Evolutionary conservation across 805 yeast genomes (phyloP), one percentile per base, ranked within the genome.

Genomic region (Grigorovia yakushimaensis): DNA sequence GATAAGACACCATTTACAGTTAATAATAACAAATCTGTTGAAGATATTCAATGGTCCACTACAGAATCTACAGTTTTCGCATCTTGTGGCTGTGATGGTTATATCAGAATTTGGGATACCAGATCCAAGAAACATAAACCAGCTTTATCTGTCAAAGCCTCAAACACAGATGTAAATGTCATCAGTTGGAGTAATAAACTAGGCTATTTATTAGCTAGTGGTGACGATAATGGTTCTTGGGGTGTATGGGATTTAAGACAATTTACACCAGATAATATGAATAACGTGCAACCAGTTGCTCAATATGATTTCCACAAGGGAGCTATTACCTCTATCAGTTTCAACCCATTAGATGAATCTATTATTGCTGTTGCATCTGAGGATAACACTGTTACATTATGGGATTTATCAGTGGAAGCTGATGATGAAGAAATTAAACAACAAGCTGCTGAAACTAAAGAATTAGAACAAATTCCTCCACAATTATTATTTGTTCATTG

Each of bases 361-460:
- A 88, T 89, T 52, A 77, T 93, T 47, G 98, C 98, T 1, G 97
- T 91, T 17, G 88, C 94, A 3, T 86, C 95, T 1, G 98, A 89
- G 64, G 98, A 93, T 67, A 88, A 88, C 65, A 93, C 98, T 5
- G 97, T 93, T 8, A 88, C 97, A 1, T 71, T 93, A 54, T 93
- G 98, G 98, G 98, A 93, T 71, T 74, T 93, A 64, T 91, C 97
- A 11, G 98, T 93, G 15, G 98, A 93, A 70, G 98, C 98, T 3
- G 98, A 89, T 66, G 98, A 93, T 62, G 98, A 91, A 62, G 98
- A 91, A 68, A 84, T 91, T 54, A 80, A 85, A 49, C 84, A 83
- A 60, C 97, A 91, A 69, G 77, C 79, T 57, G 76, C 79, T 48
- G 93, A 84, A 58, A 77, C 81, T 39, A 76, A 77, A 56, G 97